These are phyloP conservation scores for Ceratobasidium theobromae DNA, from an alignment of 1,284 basidiomycete species.

Conservation along the genomic window DNA sequence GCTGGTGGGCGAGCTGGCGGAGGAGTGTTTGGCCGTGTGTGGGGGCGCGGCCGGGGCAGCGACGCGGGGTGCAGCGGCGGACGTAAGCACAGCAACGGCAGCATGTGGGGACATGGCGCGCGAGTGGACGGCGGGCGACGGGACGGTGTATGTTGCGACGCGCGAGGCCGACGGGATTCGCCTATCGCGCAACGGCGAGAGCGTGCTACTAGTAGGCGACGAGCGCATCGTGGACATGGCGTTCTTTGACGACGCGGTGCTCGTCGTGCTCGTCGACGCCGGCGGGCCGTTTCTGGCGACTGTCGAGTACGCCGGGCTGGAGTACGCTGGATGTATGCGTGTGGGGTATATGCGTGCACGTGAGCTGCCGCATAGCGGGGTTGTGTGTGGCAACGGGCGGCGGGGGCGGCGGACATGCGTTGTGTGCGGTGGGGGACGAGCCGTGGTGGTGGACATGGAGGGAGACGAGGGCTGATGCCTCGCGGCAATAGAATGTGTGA, in stretches of 20 bases:
- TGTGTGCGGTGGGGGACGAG: constrained; percentile 59
- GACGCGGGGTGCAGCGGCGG: constrained; percentile 48
- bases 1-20: constrained; percentile 62
- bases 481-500: constrained; percentile 31
- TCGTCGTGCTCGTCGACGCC: constrained; percentile 68
- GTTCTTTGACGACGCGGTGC: constrained; percentile 71
- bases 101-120: not conserved
- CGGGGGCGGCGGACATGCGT: constrained; percentile 71
- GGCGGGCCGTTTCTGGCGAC: too few relatives aligned
- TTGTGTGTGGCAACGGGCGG: constrained; percentile 74
- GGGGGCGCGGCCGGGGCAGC: constrained; percentile 61
- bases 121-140: too few relatives aligned
- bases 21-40: constrained; percentile 63
- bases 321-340: constrained; percentile 43
- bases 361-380: too few relatives aligned
- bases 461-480: constrained; percentile 42
- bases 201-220: too few relatives aligned
- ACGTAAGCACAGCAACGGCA: not conserved
- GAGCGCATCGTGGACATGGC: constrained; percentile 63
- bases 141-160: constrained; percentile 23
- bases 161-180: constrained; percentile 43
- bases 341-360: too few relatives aligned
- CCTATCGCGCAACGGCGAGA: too few relatives aligned
- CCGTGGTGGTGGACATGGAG: constrained; percentile 79
- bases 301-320: constrained; percentile 24